phyloP scores from a whole-genome alignment of 169 alveolate genomes.

The Eimeria acervulina region DNA sequence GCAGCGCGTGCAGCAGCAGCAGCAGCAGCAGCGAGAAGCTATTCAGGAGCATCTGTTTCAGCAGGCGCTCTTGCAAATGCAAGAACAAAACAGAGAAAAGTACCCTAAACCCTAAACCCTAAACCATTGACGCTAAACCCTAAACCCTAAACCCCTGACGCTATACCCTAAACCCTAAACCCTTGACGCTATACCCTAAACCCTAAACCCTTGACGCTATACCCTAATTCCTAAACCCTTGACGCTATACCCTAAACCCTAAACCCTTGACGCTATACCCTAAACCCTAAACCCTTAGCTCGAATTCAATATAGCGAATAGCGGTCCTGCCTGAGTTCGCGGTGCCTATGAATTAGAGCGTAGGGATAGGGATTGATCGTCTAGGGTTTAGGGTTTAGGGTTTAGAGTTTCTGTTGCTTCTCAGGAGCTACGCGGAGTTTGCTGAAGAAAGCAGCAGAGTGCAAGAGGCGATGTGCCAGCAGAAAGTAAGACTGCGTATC shows the following conservation, averaged over 20 bases:
- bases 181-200: neutral
- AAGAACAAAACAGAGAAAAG: neutral
- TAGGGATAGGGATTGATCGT: no score
- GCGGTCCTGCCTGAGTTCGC: neutral
- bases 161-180: neutral
- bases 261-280: neutral
- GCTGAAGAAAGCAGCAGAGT: neutral
- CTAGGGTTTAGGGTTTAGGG: no score
- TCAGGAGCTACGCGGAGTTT: constrained; percentile 25
- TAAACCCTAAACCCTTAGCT: no score
- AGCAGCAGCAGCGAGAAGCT: constrained; percentile 20
- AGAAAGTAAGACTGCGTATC: neutral
- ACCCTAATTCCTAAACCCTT: neutral
- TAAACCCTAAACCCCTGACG: neutral
- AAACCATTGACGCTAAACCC: neutral
- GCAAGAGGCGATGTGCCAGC: constrained; percentile 24
- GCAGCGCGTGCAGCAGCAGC: neutral
- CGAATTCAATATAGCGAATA: neutral
- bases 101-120: neutral
- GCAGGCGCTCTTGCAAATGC: neutral
- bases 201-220: no score
- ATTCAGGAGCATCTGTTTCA: neutral
- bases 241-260: neutral
- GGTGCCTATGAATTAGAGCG: no score
- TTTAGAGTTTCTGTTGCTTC: neutral